Base-by-base conservation (phyloP, 2,329 filamentous ascomycete species). In the Aureobasidium namibiae region DNA sequence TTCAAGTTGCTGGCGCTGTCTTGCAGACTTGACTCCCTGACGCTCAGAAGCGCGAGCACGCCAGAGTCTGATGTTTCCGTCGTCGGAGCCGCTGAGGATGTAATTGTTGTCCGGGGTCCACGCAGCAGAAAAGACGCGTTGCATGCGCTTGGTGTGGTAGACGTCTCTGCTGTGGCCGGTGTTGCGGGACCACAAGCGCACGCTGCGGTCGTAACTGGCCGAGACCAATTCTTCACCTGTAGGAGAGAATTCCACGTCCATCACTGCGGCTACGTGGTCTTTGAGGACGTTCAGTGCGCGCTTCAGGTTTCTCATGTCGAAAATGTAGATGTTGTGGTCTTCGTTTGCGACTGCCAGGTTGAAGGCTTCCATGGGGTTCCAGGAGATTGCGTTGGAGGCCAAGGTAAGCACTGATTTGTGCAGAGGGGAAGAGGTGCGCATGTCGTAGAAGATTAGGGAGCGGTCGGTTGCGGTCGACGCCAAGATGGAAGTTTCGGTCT, bases 91-190 rank as follows among this genome's bases (percentile, higher is more conserved):
- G 5, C 88, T 91, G 48, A 99, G 81, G 23, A 99, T 76, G 71
- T 95, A 99, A 67, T 89, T 89, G 65, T 88, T 86, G 72, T 99
- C 94, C 6, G 91, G 89, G 0, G 91, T 94, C 81, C 89, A 97
- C 62, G 83, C 84, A 49, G 85, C 85, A 10, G 87, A 86, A 76
- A 95, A 95, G 59, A 96, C 91, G 66, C 92, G 84, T 77, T 97
- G 92, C 92, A 96, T 96, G 63, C 94, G 86, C 76, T 96, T 95
- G 18, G 94, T 97, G 77, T 97, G 92, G 75, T 97, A 99, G 50
- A 96, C 85, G 69, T 99, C 94, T 66, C 92, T 82, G 14, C 89
- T 92, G 74, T 94, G 90, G 24, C 92, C 92, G 62, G 86, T 79
- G 64, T 86, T 83, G 60, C 89, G 82, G 70, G 84, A 84, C 89